phyloP scores from a whole-genome alignment of 2,329 filamentous ascomycete species.

The Septoria linicola region DNA sequence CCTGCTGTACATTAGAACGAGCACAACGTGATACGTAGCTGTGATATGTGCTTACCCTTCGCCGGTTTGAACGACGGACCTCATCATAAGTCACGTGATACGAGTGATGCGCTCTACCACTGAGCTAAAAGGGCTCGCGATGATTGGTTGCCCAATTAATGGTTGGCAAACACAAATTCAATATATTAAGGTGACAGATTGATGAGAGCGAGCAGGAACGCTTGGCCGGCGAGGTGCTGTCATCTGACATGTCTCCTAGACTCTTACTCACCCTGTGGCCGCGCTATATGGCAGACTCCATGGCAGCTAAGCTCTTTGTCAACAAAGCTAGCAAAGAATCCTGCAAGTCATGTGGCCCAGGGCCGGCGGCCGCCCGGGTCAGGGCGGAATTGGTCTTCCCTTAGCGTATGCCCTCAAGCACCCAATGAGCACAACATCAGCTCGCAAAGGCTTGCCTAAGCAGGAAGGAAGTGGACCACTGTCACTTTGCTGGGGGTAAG shows the following conservation, averaged over 20 bases:
- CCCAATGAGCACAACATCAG: background rate
- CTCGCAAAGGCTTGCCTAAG: conserved; percentile 7
- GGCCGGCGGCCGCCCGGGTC: conserved; percentile 5
- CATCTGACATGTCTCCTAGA: too few species aligned
- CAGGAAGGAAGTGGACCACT: conserved; percentile 3
- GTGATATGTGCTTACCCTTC: too few species aligned
- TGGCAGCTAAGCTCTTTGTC: background rate
- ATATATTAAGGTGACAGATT: too few species aligned
- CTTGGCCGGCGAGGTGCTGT: too few species aligned
- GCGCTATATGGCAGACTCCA: too few species aligned
- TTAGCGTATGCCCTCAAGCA: background rate
- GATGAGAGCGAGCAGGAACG: too few species aligned
- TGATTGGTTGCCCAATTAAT: too few species aligned
- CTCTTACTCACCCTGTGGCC: too few species aligned
- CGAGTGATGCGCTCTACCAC: conserved; percentile 4
- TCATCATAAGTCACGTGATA: background rate
- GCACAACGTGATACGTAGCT: too few species aligned
- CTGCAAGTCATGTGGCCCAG: background rate
- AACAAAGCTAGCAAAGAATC: background rate
- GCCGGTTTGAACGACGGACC: background rate
- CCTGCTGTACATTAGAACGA: background rate
- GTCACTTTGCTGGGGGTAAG: conserved; percentile 8
- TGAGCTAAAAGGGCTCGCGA: conserved; percentile 3
- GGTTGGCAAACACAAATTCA: too few species aligned
- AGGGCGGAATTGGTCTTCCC: conserved; percentile 12